These are phyloP conservation scores for Phanerochaete sordida DNA, from an alignment of 768 basidiomycete genomes.

Conservation along the genomic window DNA sequence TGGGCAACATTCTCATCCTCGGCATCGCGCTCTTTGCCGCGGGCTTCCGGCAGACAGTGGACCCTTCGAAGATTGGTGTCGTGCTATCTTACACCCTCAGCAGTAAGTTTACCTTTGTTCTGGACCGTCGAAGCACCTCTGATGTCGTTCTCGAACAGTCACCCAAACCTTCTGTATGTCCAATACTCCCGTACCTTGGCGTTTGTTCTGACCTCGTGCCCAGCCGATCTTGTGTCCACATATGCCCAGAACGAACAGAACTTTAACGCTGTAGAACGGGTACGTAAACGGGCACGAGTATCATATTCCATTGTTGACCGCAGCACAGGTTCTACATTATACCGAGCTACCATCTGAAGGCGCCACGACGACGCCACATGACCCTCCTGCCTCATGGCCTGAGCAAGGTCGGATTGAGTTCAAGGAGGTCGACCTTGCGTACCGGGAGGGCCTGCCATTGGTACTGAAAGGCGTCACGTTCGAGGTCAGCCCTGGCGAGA, in stretches of 20 bases:
- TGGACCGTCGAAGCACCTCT: not conserved
- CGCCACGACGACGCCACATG: conserved; percentile 33
- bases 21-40: conserved; percentile 70
- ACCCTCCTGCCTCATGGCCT: conserved; percentile 73
- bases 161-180: conserved; percentile 51
- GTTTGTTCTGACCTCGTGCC: not conserved
- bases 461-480: conserved; percentile 82
- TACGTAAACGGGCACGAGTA: not conserved
- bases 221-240: conserved; percentile 51
- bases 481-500: conserved; percentile 71
- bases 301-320: not conserved
- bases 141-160: conserved; percentile 28
- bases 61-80: conserved; percentile 56
- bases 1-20: conserved; percentile 64
- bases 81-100: conserved; percentile 30
- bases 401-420: conserved; percentile 67
- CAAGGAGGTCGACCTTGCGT: conserved; percentile 71
- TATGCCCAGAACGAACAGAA: conserved; percentile 65
- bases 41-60: conserved; percentile 50
- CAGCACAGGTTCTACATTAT: conserved; percentile 49
- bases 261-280: conserved; percentile 71
- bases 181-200: not conserved
- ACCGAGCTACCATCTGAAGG: conserved; percentile 59
- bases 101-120: conserved; percentile 34
- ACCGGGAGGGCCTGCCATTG: conserved; percentile 83